Conservation (phyloP, 164 flowering plant species). For the Vitis riparia region DNA sequence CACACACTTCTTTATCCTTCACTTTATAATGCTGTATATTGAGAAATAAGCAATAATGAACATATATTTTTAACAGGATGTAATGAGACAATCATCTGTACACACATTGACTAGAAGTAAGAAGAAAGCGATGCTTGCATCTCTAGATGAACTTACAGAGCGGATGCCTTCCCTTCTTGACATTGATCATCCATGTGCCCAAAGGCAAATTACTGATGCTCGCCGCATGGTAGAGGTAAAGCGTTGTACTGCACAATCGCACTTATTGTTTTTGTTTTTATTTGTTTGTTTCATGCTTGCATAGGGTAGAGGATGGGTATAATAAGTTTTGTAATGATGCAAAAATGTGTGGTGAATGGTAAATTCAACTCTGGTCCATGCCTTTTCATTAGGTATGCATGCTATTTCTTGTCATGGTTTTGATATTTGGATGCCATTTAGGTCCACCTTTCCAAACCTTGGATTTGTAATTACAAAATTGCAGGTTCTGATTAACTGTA, state of each 20-base stretch:
- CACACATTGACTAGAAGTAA: slow-evolving; percentile 61
- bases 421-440: not conserved
- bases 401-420: not conserved
- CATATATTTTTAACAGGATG: slow-evolving; percentile 51
- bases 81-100: slow-evolving; percentile 65
- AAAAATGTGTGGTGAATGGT: not conserved
- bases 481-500: not conserved
- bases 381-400: too few species aligned
- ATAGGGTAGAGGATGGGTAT: not conserved
- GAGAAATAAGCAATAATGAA: not conserved
- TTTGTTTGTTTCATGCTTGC: slow-evolving; percentile 1
- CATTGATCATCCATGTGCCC: slow-evolving; percentile 96
- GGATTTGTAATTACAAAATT: not conserved
- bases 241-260: too few species aligned
- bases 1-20: not conserved
- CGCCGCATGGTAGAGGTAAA: slow-evolving; percentile 70
- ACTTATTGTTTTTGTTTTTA: not conserved
- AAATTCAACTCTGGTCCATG: too few species aligned
- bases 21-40: not conserved
- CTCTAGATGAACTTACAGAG: slow-evolving; percentile 77
- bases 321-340: not conserved
- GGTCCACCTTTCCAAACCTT: not conserved
- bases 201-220: slow-evolving; percentile 79
- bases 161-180: slow-evolving; percentile 97
- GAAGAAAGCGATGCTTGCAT: slow-evolving; percentile 68